Conservation (phyloP, 371 early-diverging fungal genomes). For the Umbelopsis sp. region DNA sequence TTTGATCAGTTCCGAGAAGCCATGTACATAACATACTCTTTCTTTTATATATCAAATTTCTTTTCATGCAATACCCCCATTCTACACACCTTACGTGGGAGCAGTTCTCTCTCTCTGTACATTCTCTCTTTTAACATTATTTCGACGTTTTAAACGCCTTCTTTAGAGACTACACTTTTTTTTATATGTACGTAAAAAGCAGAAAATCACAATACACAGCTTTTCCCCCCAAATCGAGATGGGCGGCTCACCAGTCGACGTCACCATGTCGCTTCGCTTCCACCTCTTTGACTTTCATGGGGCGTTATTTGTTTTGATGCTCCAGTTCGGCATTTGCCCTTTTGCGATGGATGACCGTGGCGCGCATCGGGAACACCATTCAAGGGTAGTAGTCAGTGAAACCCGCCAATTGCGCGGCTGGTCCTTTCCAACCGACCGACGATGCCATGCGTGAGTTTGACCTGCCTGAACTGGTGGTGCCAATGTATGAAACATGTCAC, state of each 20-base stretch:
- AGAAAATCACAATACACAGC: no score
- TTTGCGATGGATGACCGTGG: conserved; percentile 6
- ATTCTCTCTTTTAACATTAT: conserved; percentile 4
- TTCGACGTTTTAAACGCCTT: background rate
- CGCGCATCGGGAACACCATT: background rate
- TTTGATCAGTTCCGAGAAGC: no score
- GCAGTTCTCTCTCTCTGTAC: background rate
- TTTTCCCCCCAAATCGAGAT: background rate
- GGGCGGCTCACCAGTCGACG: background rate
- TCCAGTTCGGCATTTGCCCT: conserved; percentile 17
- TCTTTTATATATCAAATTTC: background rate
- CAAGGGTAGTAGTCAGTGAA: background rate
- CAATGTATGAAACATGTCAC: background rate
- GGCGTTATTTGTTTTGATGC: background rate
- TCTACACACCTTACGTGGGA: background rate
- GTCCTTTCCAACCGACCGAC: no score
- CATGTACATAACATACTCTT: no score
- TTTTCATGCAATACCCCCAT: background rate
- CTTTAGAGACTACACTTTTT: background rate
- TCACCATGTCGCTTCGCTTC: background rate
- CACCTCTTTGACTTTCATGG: background rate
- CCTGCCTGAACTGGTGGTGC: background rate
- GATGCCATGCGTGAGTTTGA: background rate
- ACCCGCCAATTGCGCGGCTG: background rate
- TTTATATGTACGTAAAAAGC: background rate